These are phyloP conservation scores for Arthrobotrys sinensis DNA, from an alignment of 2,329 filamentous ascomycete species.

Conservation along the genomic window DNA sequence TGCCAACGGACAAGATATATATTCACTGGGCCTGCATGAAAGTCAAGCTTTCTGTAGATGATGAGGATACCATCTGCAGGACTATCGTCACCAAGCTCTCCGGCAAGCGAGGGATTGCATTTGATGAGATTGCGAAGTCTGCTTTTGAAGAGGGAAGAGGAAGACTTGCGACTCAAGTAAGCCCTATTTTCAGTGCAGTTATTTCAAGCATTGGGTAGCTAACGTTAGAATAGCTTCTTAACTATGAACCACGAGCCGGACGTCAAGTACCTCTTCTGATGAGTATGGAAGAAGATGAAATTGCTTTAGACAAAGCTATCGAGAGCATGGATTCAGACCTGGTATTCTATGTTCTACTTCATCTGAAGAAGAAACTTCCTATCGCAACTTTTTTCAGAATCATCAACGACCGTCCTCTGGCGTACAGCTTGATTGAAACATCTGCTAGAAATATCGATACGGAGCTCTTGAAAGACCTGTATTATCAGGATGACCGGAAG, in stretches of 20 bases:
- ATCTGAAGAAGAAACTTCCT: slow-evolving; percentile 90
- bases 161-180: slow-evolving; percentile 79
- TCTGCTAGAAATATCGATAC: slow-evolving; percentile 84
- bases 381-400: slow-evolving; percentile 92
- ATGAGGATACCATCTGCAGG: slow-evolving; percentile 89
- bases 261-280: slow-evolving; percentile 94
- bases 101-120: slow-evolving; percentile 92
- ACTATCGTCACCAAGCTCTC: slow-evolving; percentile 88
- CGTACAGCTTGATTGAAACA: slow-evolving; percentile 89
- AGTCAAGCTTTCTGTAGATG: slow-evolving; percentile 84
- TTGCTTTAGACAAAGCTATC: slow-evolving; percentile 95
- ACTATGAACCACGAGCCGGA: slow-evolving; percentile 94
- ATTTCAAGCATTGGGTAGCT: not conserved
- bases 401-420: slow-evolving; percentile 86
- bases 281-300: slow-evolving; percentile 94
- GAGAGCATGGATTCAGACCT: slow-evolving; percentile 96
- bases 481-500: slow-evolving; percentile 95
- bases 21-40: slow-evolving; percentile 98
- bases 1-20: slow-evolving; percentile 91
- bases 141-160: slow-evolving; percentile 94
- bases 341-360: slow-evolving; percentile 87
- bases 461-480: slow-evolving; percentile 90
- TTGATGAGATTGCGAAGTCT: slow-evolving; percentile 91
- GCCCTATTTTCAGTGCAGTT: not conserved
- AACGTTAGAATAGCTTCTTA: slow-evolving; percentile 76